Percentiles rank a stretch among this genome's conserved stretches.
These are phyloP conservation scores for Globisporangium sylvaticum DNA, from an alignment of 352 stramenopile species.

Conservation along the genomic window DNA sequence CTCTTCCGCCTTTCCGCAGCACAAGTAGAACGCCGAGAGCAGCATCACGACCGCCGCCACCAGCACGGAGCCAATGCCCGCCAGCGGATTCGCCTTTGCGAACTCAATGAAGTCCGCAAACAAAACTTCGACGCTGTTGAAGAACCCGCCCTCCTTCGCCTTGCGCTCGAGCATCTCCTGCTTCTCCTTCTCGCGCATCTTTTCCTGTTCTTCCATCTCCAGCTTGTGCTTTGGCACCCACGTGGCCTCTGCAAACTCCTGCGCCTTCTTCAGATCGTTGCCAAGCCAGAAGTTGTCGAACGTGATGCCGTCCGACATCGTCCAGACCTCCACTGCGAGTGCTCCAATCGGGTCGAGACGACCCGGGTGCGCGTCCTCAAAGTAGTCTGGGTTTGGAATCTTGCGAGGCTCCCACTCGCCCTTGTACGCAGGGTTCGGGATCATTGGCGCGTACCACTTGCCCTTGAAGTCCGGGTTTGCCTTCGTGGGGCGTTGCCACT, in stretches of 20 bases:
- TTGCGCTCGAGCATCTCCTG: slow-evolving; percentile 30
- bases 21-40: slow-evolving; percentile 54
- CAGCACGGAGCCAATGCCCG: slow-evolving; percentile 42
- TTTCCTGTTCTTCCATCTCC: slow-evolving; percentile 55
- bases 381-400: slow-evolving; percentile 90
- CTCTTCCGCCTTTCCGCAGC: slow-evolving; percentile 42
- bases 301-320: slow-evolving; percentile 84
- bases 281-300: slow-evolving; percentile 94
- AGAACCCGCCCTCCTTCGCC: slow-evolving; percentile 47
- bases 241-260: slow-evolving; percentile 73
- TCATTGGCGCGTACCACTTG: slow-evolving; percentile 88
- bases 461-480: slow-evolving; percentile 91
- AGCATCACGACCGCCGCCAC: slow-evolving; percentile 38
- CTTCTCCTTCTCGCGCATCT: slow-evolving; percentile 40
- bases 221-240: slow-evolving; percentile 71
- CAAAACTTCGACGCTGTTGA: slow-evolving; percentile 37
- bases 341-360: slow-evolving; percentile 86
- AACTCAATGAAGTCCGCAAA: slow-evolving; percentile 44
- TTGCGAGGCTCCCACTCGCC: slow-evolving; percentile 87
- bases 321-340: slow-evolving; percentile 91
- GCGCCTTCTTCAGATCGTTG: slow-evolving; percentile 75
- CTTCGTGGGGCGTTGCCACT: slow-evolving; percentile 87
- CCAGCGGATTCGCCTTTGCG: slow-evolving; percentile 50
- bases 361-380: slow-evolving; percentile 75
- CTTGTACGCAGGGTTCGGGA: slow-evolving; percentile 92